Conservation (phyloP, 23 red algal genomes). For the Gracilariopsis chorda region DNA sequence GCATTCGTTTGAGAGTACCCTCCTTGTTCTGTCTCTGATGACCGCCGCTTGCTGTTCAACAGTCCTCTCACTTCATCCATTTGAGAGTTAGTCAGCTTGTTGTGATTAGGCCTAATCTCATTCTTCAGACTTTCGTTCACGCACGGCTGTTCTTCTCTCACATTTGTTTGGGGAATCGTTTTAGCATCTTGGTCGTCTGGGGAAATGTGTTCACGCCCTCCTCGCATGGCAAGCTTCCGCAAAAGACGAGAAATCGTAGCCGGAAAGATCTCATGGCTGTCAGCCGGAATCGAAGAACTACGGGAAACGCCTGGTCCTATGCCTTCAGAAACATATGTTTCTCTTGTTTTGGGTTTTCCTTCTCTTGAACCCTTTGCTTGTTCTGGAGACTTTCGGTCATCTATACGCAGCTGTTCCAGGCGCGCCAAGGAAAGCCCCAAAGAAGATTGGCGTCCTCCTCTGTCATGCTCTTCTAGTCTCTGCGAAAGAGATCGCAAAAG, state of each 20-base stretch:
- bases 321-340: neutral
- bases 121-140: neutral
- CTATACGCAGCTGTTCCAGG: slow-evolving; percentile 44
- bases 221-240: slow-evolving; percentile 53
- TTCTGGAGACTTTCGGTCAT: neutral
- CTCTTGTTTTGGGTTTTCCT: neutral
- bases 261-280: slow-evolving; percentile 18
- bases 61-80: neutral
- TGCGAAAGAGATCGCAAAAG: slow-evolving; percentile 17
- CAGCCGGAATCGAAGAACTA: neutral
- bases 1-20: too few species aligned
- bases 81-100: neutral
- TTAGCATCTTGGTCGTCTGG: neutral
- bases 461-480: slow-evolving; percentile 30
- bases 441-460: neutral
- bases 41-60: too few species aligned
- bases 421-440: slow-evolving; percentile 55
- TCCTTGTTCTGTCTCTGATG: too few species aligned
- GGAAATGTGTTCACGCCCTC: slow-evolving; percentile 8
- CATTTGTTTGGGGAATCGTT: neutral
- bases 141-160: neutral
- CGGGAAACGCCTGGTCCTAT: neutral
- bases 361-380: neutral
- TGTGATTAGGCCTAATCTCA: too few species aligned
- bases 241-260: slow-evolving; percentile 1